phyloP scores from a whole-genome alignment of 176 grass and related monocot species.

The Carex cristatella region DNA sequence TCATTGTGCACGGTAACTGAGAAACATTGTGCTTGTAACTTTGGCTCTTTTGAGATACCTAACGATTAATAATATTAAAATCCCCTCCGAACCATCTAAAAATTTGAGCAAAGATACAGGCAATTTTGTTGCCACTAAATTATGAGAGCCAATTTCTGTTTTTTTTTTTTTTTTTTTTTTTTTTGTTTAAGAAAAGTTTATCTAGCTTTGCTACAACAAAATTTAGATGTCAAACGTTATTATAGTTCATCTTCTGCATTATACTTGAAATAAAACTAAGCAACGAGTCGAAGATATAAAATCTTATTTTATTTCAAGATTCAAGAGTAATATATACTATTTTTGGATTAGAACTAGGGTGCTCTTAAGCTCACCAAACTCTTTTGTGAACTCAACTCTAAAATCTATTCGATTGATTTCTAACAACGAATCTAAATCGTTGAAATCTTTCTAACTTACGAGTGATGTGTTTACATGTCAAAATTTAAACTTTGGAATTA shows the following conservation, averaged over 20 bases:
- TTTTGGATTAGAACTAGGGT: no score
- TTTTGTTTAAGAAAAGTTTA: no score
- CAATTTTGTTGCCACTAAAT: constrained; percentile 11
- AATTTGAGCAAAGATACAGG: neutral
- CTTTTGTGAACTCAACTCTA: no score
- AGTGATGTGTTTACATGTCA: no score
- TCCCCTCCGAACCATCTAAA: neutral
- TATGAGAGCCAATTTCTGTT: neutral
- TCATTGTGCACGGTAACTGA: constrained; percentile 5
- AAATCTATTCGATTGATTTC: no score
- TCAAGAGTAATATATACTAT: neutral
- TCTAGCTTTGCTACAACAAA: neutral
- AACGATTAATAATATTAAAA: neutral
- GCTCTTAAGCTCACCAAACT: no score
- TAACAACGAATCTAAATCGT: no score
- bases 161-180: no score
- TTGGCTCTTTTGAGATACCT: constrained; percentile 7
- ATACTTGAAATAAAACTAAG: neutral
- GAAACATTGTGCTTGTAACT: constrained; percentile 24
- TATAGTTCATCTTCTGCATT: neutral
- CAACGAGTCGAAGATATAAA: neutral
- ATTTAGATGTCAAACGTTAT: neutral
- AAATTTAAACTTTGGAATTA: no score
- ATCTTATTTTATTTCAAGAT: neutral
- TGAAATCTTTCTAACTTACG: no score